Evolutionary conservation across 2,329 filamentous ascomycete genomes (phyloP).

Genomic region (Penicillium fuscoglaucum): DNA sequence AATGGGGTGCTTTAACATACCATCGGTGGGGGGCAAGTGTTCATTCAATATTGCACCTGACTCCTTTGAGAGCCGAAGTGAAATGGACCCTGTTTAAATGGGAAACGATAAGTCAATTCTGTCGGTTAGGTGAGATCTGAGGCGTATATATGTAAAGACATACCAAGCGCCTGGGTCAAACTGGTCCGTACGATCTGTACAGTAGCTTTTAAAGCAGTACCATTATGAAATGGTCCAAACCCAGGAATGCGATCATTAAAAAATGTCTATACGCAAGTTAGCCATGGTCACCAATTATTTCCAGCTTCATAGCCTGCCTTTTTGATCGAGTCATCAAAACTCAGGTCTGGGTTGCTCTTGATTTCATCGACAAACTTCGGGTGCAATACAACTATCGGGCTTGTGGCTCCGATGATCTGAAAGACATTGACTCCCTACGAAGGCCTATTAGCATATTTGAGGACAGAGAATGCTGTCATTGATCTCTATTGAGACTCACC

Average conservation of each 20-base stretch:
- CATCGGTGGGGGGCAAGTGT: conserved; percentile 24
- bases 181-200: conserved; percentile 32
- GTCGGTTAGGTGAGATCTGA: too few relatives aligned
- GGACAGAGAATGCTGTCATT: neutral
- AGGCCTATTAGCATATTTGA: conserved; percentile 1
- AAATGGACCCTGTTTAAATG: conserved; percentile 23
- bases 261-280: conserved; percentile 24
- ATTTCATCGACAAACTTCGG: conserved; percentile 35
- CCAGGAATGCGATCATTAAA: conserved; percentile 33
- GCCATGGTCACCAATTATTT: neutral
- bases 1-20: conserved; percentile 18
- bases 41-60: conserved; percentile 27
- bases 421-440: conserved; percentile 28
- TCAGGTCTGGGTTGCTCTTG: conserved; percentile 33
- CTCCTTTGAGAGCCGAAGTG: conserved; percentile 31
- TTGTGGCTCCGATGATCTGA: conserved; percentile 28
- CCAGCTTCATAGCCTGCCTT: conserved; percentile 19
- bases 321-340: conserved; percentile 26
- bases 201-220: conserved; percentile 13
- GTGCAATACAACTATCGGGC: conserved; percentile 32
- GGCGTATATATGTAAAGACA: neutral
- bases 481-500: conserved; percentile 14
- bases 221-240: conserved; percentile 32
- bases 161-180: conserved; percentile 35
- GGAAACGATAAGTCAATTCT: neutral